Conservation (phyloP, 1,284 basidiomycete species). For the Ceratobasidium theobromae region DNA sequence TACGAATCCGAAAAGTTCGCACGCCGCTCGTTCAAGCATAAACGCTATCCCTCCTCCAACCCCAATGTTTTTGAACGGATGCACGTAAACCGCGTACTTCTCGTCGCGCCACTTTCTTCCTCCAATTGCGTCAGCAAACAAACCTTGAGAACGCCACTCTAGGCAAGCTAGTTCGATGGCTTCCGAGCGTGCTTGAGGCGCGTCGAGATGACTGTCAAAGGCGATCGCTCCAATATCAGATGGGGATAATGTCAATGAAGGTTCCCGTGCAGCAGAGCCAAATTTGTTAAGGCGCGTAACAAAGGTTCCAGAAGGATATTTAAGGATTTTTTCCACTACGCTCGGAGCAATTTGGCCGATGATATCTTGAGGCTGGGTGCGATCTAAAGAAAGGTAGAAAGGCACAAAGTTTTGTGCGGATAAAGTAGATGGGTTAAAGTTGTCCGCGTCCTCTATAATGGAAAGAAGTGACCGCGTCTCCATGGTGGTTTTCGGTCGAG, state of each 20-base stretch:
- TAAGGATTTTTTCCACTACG: conserved; percentile 50
- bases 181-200: conserved; percentile 57
- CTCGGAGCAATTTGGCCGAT: conserved; percentile 50
- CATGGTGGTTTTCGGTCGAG: background rate
- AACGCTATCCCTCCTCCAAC: conserved; percentile 67
- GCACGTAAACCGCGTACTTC: conserved; percentile 76
- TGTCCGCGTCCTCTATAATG: conserved; percentile 63
- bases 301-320: conserved; percentile 36
- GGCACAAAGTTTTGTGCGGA: conserved; percentile 42
- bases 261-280: conserved; percentile 42
- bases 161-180: conserved; percentile 64
- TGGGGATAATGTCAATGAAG: conserved; percentile 44
- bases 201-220: conserved; percentile 56
- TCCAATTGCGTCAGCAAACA: conserved; percentile 66
- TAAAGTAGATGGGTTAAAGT: conserved; percentile 47
- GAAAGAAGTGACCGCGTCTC: conserved; percentile 50
- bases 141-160: conserved; percentile 64
- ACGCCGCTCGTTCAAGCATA: conserved; percentile 85
- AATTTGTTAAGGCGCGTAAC: background rate
- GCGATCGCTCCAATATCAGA: conserved; percentile 45
- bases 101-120: conserved; percentile 81
- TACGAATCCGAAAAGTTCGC: conserved; percentile 83
- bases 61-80: conserved; percentile 54
- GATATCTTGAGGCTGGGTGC: conserved; percentile 23
- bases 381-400: conserved; percentile 33